Base-by-base conservation (phyloP, 768 basidiomycete species). In the Leucocoprinus sp. region DNA sequence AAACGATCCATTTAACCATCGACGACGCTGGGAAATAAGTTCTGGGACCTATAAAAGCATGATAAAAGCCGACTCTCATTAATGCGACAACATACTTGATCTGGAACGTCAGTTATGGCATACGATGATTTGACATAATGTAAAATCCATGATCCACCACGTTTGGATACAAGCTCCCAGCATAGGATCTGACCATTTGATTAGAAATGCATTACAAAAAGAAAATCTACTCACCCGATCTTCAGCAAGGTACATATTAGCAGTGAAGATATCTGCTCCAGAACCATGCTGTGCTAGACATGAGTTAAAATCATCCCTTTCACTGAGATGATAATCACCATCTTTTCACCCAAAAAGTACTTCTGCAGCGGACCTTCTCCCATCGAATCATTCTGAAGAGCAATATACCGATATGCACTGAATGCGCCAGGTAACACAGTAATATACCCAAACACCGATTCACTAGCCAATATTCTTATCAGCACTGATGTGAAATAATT, bases 1-100 rank as follows among this genome's bases (percentile, higher is more conserved):
- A 80, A 99, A 98, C 3, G 91, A 93, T 11, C 95, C 92, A 61
- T 97, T 97, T 21, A 99, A 74, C 95, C 95, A 98, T 31, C 93
- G 83, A 28, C 95, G 77, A 41, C 95, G 84, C 59, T 98, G 95
- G 0, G 89, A 89, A 55, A 99, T 91, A 50, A 98, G 66, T 60
- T 97, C 95, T 0, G 95, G 90, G 14, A 95, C 81, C 77, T 84
- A 52, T 5, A 28, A 22, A 12, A n/a, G 8, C 7, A 7, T 41
- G 22, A n/a, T n/a, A n/a, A n/a, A n/a, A n/a, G n/a, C n/a, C n/a
- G n/a, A n/a, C n/a, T n/a, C n/a, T n/a, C n/a, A n/a, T n/a, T n/a
- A n/a, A n/a, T n/a, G n/a, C n/a, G n/a, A n/a, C n/a, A 14, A 60
- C 69, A 26, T 43, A 84, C 85, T 57, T 89, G 82, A 57, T 96